Base-by-base conservation (phyloP, 2,329 filamentous ascomycete species). In the Aspergillus novofumigatus region DNA sequence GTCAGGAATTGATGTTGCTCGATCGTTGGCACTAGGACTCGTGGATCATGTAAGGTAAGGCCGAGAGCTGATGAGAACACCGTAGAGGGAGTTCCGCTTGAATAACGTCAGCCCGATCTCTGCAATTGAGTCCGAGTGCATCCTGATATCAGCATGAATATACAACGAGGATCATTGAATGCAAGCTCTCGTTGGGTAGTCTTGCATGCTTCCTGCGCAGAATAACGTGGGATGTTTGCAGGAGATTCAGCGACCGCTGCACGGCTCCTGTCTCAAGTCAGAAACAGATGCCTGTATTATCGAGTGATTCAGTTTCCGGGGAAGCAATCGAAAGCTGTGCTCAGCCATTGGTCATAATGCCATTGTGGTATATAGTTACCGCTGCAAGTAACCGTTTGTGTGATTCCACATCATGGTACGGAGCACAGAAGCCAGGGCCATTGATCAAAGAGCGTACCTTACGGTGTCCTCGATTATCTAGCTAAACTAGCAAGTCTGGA, bases 311-410 rank as follows among this genome's bases (percentile, higher is more conserved):
- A 7, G 38, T 29, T 51, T 9, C 2, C 10, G 7, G 29, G 3
- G 32, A 38, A 38, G 32, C 32, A 38, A 17, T 38, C 14, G 32
- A 38, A 35, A 35, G 32, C 9, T 45, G 51, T 21, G 41, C 25
- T n/a, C 29, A 38, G 44, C 51, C 17, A 51, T 26, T 41, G 25
- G 38, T 21, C 6, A 32, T 28, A 56, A 56, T 51, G 42, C 28
- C 49, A 56, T 52, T 56, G 49, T 52, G 21, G 10, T 55, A 20
- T 20, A 47, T 20, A 4, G 11, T 14, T 23, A 26, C 23, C 14
- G 20, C 10, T 49, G 42, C 54, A 56, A 29, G 28, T 8, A 20
- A 14, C 54, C 28, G 49, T n/a, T 51, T 49, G 54, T 55, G 42
- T 29, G n/a, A 52, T 42, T n/a, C 17, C 32, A 20, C 42, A 28